Base-by-base conservation (phyloP, 2,329 filamentous ascomycete genomes). In the Aspergillus floridensis region DNA sequence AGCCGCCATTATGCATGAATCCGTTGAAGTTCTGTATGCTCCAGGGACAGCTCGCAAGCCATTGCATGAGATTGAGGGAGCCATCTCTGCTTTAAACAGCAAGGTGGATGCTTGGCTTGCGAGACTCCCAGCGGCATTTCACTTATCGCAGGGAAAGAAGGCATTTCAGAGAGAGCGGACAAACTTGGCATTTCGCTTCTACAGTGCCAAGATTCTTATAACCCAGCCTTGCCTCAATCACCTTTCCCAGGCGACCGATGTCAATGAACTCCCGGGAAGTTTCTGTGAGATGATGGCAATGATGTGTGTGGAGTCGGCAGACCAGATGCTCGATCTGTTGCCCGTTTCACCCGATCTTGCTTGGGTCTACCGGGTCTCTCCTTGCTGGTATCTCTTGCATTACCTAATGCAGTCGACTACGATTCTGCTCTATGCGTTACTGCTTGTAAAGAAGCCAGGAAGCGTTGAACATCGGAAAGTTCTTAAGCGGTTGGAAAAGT, bases 191-290 rank as follows among this genome's bases (percentile, higher is more conserved):
- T 76, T 80, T 61, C 68, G 69, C 54, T 80, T 75, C 63, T 77
- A 78, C 58, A 77, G 76, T 55, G 72, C 74, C n/a, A 77, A 75
- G 54, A 71, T 78, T 51, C 70, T 77, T 12, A 74, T 79, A 26
- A 69, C 76, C 48, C 77, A 79, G 48, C 78, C 78, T 29, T 80
- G 76, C 58, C 72, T 79, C 14, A 77, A 74, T 57, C 73, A 72
- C 16, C 62, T 74, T 19, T 70, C 73, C 22, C 70, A 70, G 38
- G 69, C 72, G 29, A 59, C 71, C 21, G 59, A 68, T 10, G 60
- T 66, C 21, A 54, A 70, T 66, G 47, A 57, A n/a, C 63, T 68
- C 14, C 64, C 65, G 14, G 66, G 70, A 19, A 65, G 65, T 16
- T 69, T 73, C 49, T 77, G 74, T 54, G 69, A 70, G 22, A 63